phyloP scores from a whole-genome alignment of 495 filamentous ascomycete genomes.

The Aspergillus incahuasiensis region DNA sequence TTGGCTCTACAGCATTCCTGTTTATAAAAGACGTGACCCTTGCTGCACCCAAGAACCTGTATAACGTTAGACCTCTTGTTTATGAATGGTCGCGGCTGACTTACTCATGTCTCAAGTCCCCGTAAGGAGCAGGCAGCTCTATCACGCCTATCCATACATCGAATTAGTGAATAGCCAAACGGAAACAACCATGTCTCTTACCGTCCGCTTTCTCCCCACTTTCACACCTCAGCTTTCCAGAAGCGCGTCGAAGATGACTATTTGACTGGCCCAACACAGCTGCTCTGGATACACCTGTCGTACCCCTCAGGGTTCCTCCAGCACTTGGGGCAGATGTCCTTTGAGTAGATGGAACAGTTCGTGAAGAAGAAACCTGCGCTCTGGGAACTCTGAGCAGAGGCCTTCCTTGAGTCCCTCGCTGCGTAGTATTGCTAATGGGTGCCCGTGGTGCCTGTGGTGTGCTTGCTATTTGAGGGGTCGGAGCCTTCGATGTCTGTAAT shows the following conservation, averaged over 20 bases:
- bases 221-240: constrained; percentile 24
- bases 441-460: too few species aligned
- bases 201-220: constrained; percentile 14
- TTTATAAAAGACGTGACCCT: constrained; percentile 3
- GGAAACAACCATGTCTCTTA: constrained; percentile 2
- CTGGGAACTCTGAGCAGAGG: not conserved
- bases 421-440: not conserved
- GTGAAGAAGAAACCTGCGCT: not conserved
- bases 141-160: constrained; percentile 2
- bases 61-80: not conserved
- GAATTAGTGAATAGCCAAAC: not conserved
- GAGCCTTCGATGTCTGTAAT: too few species aligned
- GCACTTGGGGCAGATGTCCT: not conserved
- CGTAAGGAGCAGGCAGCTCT: constrained; percentile 18
- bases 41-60: constrained; percentile 21
- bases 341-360: not conserved
- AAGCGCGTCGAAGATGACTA: constrained; percentile 16
- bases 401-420: constrained; percentile 5
- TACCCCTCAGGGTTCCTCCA: constrained; percentile 3
- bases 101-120: constrained; percentile 24
- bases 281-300: not conserved
- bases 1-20: not conserved
- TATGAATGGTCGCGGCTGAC: not conserved
- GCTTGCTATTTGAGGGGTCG: too few species aligned
- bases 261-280: constrained; percentile 6